These are phyloP conservation scores for Pichia sp. DNA, from an alignment of 1,139 yeast genomes.

Conservation along the genomic window DNA sequence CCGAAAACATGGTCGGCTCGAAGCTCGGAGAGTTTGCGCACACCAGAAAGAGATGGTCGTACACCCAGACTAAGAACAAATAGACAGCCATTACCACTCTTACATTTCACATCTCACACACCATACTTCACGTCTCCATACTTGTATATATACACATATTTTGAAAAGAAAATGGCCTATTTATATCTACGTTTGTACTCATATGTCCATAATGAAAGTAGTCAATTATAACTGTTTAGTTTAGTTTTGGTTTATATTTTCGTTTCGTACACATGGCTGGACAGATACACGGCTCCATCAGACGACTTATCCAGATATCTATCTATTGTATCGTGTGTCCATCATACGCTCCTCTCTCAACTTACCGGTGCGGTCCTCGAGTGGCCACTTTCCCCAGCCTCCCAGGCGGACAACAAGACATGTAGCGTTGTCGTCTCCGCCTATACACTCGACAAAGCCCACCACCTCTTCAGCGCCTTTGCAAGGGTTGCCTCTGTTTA, in stretches of 20 bases:
- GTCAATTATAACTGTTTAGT: not conserved
- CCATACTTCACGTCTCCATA: not conserved
- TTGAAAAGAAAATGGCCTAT: not conserved
- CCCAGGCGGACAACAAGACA: constrained; percentile 72
- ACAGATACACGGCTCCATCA: not conserved
- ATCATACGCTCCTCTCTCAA: constrained; percentile 67
- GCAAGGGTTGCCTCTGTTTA: constrained; percentile 74
- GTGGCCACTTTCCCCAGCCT: constrained; percentile 96
- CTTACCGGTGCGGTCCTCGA: constrained; percentile 74
- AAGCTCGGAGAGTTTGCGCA: constrained; percentile 95
- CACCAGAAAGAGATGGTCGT: constrained; percentile 81
- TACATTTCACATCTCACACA: not conserved
- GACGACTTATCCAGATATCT: constrained; percentile 3
- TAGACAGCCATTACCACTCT: constrained; percentile 10
- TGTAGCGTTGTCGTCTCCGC: constrained; percentile 94
- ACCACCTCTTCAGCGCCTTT: constrained; percentile 81
- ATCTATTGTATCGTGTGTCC: constrained; percentile 17
- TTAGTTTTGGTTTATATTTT: not conserved
- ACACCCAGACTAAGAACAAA: constrained; percentile 66
- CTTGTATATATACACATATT: constrained; percentile 11
- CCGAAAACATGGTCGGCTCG: constrained; percentile 97
- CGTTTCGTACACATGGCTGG: not conserved
- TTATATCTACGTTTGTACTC: not conserved
- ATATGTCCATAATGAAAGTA: not conserved
- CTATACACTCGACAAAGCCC: constrained; percentile 77